These are phyloP conservation scores for Pseudisothecium myosuroides DNA, from an alignment of 225 moss, liverwort and hornwort genomes.

Conservation along the genomic window DNA sequence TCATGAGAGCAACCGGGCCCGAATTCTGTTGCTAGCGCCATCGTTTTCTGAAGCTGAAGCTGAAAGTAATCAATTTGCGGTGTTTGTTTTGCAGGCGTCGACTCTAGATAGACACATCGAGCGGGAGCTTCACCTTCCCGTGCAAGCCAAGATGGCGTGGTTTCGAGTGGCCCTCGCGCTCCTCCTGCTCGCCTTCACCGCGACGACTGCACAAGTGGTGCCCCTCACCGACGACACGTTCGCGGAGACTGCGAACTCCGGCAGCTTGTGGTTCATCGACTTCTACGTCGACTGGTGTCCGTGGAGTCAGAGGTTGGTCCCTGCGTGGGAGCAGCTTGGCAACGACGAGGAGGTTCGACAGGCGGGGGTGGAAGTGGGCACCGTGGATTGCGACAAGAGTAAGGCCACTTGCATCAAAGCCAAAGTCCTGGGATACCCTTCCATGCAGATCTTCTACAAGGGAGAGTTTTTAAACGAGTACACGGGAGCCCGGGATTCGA, in stretches of 20 bases:
- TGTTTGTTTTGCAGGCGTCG: background rate
- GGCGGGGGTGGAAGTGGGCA: slow-evolving; percentile 48
- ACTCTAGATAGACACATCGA: background rate
- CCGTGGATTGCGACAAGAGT: slow-evolving; percentile 51
- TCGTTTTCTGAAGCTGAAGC: background rate
- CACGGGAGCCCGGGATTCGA: slow-evolving; percentile 42
- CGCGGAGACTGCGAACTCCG: slow-evolving; percentile 50
- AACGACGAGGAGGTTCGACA: slow-evolving; percentile 32
- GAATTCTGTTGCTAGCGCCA: background rate
- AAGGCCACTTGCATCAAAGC: slow-evolving; percentile 43
- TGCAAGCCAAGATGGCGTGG: background rate
- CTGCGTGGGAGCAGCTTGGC: slow-evolving; percentile 64
- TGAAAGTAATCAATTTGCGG: background rate
- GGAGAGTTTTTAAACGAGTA: slow-evolving; percentile 54
- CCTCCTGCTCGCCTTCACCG: background rate
- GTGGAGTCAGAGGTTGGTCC: slow-evolving; percentile 45
- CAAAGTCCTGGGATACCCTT: slow-evolving; percentile 50
- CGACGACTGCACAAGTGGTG: slow-evolving; percentile 28
- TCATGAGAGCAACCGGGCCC: background rate
- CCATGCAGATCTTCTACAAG: slow-evolving; percentile 53
- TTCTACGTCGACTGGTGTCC: slow-evolving; percentile 72
- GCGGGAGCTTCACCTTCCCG: background rate
- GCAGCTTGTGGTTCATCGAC: slow-evolving; percentile 73
- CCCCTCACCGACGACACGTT: slow-evolving; percentile 60
- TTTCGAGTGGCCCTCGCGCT: background rate